These are phyloP conservation scores for Periconia digitata DNA, from an alignment of 2,329 filamentous ascomycete species.

Conservation along the genomic window DNA sequence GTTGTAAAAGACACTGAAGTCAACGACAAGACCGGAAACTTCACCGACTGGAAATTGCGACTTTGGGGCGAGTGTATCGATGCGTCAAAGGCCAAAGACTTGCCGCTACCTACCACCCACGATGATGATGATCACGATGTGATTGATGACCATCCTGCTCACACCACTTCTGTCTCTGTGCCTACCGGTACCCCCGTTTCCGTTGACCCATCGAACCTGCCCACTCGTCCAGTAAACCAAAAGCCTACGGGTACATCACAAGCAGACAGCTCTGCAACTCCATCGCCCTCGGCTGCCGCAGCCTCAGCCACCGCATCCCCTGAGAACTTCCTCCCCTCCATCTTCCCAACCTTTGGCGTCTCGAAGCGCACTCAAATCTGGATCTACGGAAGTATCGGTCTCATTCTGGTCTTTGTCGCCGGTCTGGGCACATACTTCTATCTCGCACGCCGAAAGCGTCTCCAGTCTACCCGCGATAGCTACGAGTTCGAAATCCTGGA, in stretches of 20 bases:
- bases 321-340: constrained; percentile 71
- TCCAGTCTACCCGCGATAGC: constrained; percentile 74
- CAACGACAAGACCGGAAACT: constrained; percentile 75
- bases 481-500: constrained; percentile 96
- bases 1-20: constrained; percentile 81
- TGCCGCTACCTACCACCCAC: constrained; percentile 79
- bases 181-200: constrained; percentile 51
- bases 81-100: constrained; percentile 66
- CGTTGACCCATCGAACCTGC: constrained; percentile 51
- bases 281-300: constrained; percentile 24
- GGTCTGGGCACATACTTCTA: constrained; percentile 81
- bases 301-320: constrained; percentile 20
- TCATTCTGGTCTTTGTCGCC: constrained; percentile 82
- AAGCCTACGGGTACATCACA: constrained; percentile 50
- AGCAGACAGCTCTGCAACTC: constrained; percentile 16
- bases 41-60: constrained; percentile 90
- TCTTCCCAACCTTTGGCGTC: constrained; percentile 87
- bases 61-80: constrained; percentile 91
- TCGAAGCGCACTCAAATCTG: constrained; percentile 85
- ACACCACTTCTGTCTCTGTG: constrained; percentile 59
- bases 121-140: constrained; percentile 81
- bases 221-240: constrained; percentile 58
- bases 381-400: constrained; percentile 85
- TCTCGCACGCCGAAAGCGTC: constrained; percentile 73
- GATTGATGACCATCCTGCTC: constrained; percentile 57